phyloP scores from a whole-genome alignment of 768 basidiomycete genomes.

The Russula vinacea region DNA sequence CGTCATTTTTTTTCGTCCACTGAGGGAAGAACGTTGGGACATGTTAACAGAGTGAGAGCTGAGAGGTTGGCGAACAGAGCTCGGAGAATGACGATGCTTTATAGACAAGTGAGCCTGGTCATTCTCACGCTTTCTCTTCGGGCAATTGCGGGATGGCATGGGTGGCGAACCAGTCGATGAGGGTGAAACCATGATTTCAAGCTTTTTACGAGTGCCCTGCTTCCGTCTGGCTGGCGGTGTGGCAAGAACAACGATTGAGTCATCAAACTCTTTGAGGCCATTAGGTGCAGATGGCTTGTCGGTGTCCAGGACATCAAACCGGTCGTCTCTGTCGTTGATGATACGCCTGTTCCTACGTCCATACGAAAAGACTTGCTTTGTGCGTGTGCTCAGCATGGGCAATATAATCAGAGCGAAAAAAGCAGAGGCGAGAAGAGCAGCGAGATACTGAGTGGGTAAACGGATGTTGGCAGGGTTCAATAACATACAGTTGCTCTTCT shows the following conservation, averaged over 20 bases:
- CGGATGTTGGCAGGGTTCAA: background rate
- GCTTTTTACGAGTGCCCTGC: constrained; percentile 3
- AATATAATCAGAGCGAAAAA: constrained; percentile 6
- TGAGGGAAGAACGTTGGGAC: constrained; percentile 36
- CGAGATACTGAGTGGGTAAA: background rate
- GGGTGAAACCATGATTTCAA: background rate
- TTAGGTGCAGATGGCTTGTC: background rate
- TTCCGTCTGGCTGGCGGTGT: constrained; percentile 7
- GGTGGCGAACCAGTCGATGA: constrained; percentile 20
- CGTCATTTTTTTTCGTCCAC: constrained; percentile 33
- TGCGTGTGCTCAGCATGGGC: constrained; percentile 55
- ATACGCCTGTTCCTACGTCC: constrained; percentile 61
- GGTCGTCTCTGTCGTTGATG: constrained; percentile 42
- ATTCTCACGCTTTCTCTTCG: constrained; percentile 28
- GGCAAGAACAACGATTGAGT: background rate
- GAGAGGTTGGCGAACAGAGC: constrained; percentile 42
- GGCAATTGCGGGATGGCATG: constrained; percentile 18
- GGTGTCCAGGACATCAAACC: constrained; percentile 17
- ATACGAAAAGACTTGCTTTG: constrained; percentile 64
- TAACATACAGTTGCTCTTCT: background rate
- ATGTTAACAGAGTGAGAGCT: constrained; percentile 41
- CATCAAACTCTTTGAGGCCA: background rate
- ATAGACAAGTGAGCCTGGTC: constrained; percentile 4
- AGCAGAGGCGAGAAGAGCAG: background rate
- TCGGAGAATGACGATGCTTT: constrained; percentile 5